Conservation (phyloP, 2,329 filamentous ascomycete species). For the Ceratocystis huliohia region DNA sequence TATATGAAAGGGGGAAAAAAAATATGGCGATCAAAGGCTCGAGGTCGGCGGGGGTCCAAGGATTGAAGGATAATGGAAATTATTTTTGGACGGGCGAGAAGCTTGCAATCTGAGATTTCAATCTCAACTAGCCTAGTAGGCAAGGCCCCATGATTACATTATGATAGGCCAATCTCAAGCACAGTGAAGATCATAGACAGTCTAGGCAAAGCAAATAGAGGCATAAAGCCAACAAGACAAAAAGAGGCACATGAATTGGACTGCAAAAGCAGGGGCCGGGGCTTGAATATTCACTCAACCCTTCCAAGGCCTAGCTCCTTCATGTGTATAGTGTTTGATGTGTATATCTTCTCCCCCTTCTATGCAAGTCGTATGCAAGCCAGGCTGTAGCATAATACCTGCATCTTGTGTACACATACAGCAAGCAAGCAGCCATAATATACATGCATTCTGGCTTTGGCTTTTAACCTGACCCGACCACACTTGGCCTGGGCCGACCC, state of each 20-base stretch:
- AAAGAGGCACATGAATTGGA: neutral
- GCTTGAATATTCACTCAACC: neutral
- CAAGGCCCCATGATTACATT: neutral
- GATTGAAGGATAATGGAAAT: neutral
- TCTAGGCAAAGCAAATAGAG: neutral
- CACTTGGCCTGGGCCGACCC: too few relatives aligned
- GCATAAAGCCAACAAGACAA: neutral
- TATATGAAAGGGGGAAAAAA: neutral
- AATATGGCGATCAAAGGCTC: neutral
- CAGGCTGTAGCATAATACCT: too few relatives aligned
- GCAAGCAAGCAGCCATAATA: neutral
- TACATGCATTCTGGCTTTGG: neutral
- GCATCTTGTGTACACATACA: too few relatives aligned
- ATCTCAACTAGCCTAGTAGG: neutral
- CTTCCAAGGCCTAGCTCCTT: too few relatives aligned
- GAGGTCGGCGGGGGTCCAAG: neutral
- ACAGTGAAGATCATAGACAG: neutral
- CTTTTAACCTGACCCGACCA: too few relatives aligned
- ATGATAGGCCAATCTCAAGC: neutral
- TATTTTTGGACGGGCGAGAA: neutral
- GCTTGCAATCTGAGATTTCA: constrained; percentile 1
- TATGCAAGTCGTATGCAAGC: too few relatives aligned
- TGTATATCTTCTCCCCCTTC: too few relatives aligned
- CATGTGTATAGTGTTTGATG: too few relatives aligned
- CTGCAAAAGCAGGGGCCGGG: neutral